phyloP scores from a whole-genome alignment of 495 filamentous ascomycete species.

The Trichoderma reesei region DNA sequence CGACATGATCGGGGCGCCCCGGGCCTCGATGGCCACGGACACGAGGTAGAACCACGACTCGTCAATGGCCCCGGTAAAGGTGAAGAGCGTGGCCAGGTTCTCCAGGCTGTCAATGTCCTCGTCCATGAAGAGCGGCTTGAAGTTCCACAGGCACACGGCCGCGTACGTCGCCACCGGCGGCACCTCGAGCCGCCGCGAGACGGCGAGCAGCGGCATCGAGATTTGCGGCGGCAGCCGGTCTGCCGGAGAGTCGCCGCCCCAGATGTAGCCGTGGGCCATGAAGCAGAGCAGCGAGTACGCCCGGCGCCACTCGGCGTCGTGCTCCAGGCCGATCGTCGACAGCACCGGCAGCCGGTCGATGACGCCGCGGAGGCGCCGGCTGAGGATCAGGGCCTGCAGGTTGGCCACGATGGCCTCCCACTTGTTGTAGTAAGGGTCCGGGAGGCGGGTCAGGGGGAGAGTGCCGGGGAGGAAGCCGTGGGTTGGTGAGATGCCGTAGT shows the following conservation, averaged over 20 bases:
- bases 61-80: constrained; percentile 91
- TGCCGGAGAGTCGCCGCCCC: constrained; percentile 75
- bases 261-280: constrained; percentile 88
- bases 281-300: constrained; percentile 84
- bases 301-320: constrained; percentile 82
- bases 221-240: constrained; percentile 78
- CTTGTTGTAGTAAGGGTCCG: constrained; percentile 81
- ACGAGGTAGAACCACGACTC: constrained; percentile 98
- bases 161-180: constrained; percentile 94
- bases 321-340: constrained; percentile 65
- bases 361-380: constrained; percentile 63
- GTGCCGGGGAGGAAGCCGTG: constrained; percentile 84
- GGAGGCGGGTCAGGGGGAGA: constrained; percentile 67
- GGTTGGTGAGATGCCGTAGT: constrained; percentile 80
- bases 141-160: constrained; percentile 90
- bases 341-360: constrained; percentile 74
- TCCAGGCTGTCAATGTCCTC: constrained; percentile 72
- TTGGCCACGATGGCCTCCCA: constrained; percentile 84
- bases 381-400: constrained; percentile 77
- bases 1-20: constrained; percentile 78
- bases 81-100: constrained; percentile 75
- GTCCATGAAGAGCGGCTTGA: constrained; percentile 72
- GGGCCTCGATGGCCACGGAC: constrained; percentile 90
- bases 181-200: constrained; percentile 74
- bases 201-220: constrained; percentile 67